These are phyloP conservation scores for Boechera retrofracta DNA, from an alignment of 345 rosid species.

Conservation along the genomic window DNA sequence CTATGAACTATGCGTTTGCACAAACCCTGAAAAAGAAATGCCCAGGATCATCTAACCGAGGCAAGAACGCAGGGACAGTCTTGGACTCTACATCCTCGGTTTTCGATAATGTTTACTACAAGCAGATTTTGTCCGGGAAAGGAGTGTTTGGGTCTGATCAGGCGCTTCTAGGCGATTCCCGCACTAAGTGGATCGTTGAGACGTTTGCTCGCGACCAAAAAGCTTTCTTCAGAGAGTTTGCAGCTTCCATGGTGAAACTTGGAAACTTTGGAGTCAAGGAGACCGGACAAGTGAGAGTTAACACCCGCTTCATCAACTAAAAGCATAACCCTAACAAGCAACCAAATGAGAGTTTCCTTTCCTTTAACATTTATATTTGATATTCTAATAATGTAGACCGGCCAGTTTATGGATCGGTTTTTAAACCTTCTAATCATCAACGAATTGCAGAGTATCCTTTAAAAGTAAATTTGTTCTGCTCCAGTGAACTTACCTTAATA, in stretches of 20 bases:
- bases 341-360: constrained; percentile 29
- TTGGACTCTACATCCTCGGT: constrained; percentile 65
- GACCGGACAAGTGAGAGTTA: constrained; percentile 68
- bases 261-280: constrained; percentile 70
- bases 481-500: constrained; percentile 19
- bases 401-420: constrained; percentile 16
- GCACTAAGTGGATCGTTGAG: constrained; percentile 71
- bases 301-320: constrained; percentile 60
- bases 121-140: constrained; percentile 56
- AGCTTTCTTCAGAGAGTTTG: constrained; percentile 73
- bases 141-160: constrained; percentile 79
- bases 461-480: constrained; percentile 25
- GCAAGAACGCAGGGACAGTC: constrained; percentile 63
- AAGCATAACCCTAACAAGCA: neutral
- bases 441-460: constrained; percentile 14
- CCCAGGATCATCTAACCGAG: constrained; percentile 49
- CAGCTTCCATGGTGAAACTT: constrained; percentile 69
- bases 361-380: constrained; percentile 14
- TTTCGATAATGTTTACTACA: constrained; percentile 74
- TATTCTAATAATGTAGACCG: constrained; percentile 30
- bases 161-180: constrained; percentile 52
- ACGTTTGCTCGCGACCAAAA: constrained; percentile 60
- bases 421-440: neutral
- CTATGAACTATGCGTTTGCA: constrained; percentile 57
- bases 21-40: constrained; percentile 55